phyloP scores from a whole-genome alignment of 2,329 filamentous ascomycete species.

The Hypoxylon sp. region DNA sequence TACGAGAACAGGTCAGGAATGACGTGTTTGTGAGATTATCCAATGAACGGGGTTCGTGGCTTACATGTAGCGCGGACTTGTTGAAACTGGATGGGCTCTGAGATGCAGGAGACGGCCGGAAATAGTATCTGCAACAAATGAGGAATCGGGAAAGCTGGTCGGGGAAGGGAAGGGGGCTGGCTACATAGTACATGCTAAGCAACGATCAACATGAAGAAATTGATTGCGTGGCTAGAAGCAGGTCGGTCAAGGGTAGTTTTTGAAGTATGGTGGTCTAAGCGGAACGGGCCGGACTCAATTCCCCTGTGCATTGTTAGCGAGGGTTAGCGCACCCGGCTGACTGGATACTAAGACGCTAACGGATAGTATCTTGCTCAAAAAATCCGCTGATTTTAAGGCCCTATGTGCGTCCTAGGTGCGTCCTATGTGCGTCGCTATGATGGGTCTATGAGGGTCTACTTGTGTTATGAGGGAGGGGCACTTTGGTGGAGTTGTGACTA shows the following conservation, averaged over 20 bases:
- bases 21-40: constrained; percentile 35
- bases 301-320: constrained; percentile 29
- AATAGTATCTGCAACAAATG: constrained; percentile 34
- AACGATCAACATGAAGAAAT: constrained; percentile 32
- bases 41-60: constrained; percentile 27
- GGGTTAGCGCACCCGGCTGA: constrained; percentile 23
- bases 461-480: too few species aligned
- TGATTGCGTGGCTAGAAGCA: constrained; percentile 43
- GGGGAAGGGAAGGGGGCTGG: constrained; percentile 27
- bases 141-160: constrained; percentile 36
- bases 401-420: background rate
- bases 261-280: constrained; percentile 18
- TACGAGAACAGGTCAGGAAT: constrained; percentile 40
- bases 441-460: background rate
- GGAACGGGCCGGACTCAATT: constrained; percentile 35
- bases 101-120: constrained; percentile 30
- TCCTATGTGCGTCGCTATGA: background rate
- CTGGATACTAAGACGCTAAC: constrained; percentile 18
- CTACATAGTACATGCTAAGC: constrained; percentile 20
- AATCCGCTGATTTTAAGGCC: background rate
- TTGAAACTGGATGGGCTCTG: constrained; percentile 23
- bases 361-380: constrained; percentile 19
- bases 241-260: background rate
- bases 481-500: too few species aligned
- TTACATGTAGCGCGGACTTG: constrained; percentile 6